Conservation (phyloP, 352 stramenopile species). For the Aphanomyces cochlioides region DNA sequence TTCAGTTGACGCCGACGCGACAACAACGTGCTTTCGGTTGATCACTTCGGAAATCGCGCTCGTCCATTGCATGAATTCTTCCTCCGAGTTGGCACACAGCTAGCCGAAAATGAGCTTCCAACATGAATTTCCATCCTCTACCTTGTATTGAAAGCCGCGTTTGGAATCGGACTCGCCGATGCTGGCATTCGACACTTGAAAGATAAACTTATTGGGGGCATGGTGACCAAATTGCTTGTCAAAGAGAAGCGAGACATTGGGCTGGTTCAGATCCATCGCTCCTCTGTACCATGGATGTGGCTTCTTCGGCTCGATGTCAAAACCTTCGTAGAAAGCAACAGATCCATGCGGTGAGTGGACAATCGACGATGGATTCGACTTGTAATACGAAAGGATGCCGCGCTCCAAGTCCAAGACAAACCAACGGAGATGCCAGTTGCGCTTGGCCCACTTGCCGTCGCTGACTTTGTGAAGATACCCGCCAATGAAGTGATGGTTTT, state of each 20-base stretch:
- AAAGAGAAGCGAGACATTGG: slow-evolving; percentile 74
- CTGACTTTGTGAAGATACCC: slow-evolving; percentile 84
- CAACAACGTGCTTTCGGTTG: slow-evolving; percentile 58
- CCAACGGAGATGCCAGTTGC: slow-evolving; percentile 80
- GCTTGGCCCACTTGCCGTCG: slow-evolving; percentile 79
- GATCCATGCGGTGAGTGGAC: slow-evolving; percentile 21
- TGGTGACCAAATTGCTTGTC: slow-evolving; percentile 75
- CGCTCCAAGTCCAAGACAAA: slow-evolving; percentile 76
- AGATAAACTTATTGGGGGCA: slow-evolving; percentile 76
- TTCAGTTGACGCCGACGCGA: background rate
- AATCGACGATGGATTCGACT: slow-evolving; percentile 50
- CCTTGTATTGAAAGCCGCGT: slow-evolving; percentile 79
- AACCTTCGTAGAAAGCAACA: slow-evolving; percentile 21
- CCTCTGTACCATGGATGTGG: slow-evolving; percentile 75
- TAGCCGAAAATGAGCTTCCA: slow-evolving; percentile 21
- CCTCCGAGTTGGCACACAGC: slow-evolving; percentile 69
- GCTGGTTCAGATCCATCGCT: slow-evolving; percentile 65
- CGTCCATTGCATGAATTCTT: slow-evolving; percentile 77
- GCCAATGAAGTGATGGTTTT: slow-evolving; percentile 74
- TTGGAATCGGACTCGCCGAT: slow-evolving; percentile 78
- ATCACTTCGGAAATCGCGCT: slow-evolving; percentile 68
- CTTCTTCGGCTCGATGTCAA: slow-evolving; percentile 36
- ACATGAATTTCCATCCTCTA: slow-evolving; percentile 22
- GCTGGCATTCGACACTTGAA: slow-evolving; percentile 73
- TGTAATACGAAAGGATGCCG: slow-evolving; percentile 76